Base-by-base conservation (phyloP, 805 yeast species). In the Schwanniomyces polymorphus region DNA sequence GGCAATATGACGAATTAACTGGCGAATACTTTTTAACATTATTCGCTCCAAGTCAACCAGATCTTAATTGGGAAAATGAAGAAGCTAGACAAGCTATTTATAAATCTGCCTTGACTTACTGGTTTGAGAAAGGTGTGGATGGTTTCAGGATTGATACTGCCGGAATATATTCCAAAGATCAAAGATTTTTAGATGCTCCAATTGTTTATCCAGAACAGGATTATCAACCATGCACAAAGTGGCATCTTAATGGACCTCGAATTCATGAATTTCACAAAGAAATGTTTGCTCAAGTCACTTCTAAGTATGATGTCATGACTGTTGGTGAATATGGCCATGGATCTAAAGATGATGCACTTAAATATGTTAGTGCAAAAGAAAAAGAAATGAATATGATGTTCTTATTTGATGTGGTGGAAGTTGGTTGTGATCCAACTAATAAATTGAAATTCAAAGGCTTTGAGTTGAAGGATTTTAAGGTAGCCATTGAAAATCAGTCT, bases 141-240 rank as follows among this genome's bases (percentile, higher is more conserved):
- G 85, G 85, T 3, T 81, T 81, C 67, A 69, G 85, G 64, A 78
- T 81, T 46, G 85, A 81, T 57, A 72, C 79, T 26, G 81, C 82
- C 25, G 76, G 79, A 26, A 59, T 78, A 63, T 78, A 78, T 65
- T 73, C 81, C 28, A 81, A 81, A 64, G 70, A 59, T 17, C 74
- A 62, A 46, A 59, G 64, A 1, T 74, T 68, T 50, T 72, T 68
- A 28, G 84, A 80, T 53, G 81, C 81, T 1, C 82, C 81, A 28
- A 60, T 79, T 34, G 61, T 63, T 17, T 69, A 66, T 60, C 75
- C 77, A 18, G 72, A 64, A 44, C 46, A 54, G 23, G 67, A 67
- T 41, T 70, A 53, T 56, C 84, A 79, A 64, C 71, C 74, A 21
- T 61, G 69, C 43, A 56, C 51, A 27, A 40, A 49, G 4, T 55